Conservation (phyloP, 73 alveolate genomes). For the Paramecium sonneborni region DNA sequence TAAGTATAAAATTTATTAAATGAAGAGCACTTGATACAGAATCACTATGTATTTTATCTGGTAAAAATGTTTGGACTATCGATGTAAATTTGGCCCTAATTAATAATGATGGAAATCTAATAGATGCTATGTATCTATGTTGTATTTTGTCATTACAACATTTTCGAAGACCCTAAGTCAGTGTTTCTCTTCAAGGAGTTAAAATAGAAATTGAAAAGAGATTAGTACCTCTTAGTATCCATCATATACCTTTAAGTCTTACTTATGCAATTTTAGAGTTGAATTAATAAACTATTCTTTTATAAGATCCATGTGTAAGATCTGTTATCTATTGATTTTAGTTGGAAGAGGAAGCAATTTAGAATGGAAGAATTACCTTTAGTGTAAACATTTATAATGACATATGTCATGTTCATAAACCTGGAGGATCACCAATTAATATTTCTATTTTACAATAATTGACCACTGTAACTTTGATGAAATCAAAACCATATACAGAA, state of each 20-base stretch:
- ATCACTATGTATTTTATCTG: conserved; percentile 74
- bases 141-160: conserved; percentile 69
- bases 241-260: conserved; percentile 81
- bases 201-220: conserved; percentile 60
- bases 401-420: conserved; percentile 62
- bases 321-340: not conserved
- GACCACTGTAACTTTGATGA: not conserved
- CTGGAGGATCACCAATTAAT: conserved; percentile 65
- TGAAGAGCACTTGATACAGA: conserved; percentile 81
- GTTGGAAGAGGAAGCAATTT: conserved; percentile 50
- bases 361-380: conserved; percentile 52
- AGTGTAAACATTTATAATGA: conserved; percentile 64
- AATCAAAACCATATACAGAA: conserved; percentile 38
- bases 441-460: not conserved
- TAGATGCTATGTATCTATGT: conserved; percentile 78
- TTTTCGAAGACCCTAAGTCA: conserved; percentile 77
- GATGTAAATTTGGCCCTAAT: conserved; percentile 69
- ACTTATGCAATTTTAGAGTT: conserved; percentile 72
- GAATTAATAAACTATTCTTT: not conserved
- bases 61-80: conserved; percentile 77
- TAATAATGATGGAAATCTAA: conserved; percentile 81
- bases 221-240: conserved; percentile 75
- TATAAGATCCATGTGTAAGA: not conserved
- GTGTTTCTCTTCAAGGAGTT: conserved; percentile 59
- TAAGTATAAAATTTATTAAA: not conserved